Base-by-base conservation (phyloP, 1,284 basidiomycete species). In the Sparassis latifolia region DNA sequence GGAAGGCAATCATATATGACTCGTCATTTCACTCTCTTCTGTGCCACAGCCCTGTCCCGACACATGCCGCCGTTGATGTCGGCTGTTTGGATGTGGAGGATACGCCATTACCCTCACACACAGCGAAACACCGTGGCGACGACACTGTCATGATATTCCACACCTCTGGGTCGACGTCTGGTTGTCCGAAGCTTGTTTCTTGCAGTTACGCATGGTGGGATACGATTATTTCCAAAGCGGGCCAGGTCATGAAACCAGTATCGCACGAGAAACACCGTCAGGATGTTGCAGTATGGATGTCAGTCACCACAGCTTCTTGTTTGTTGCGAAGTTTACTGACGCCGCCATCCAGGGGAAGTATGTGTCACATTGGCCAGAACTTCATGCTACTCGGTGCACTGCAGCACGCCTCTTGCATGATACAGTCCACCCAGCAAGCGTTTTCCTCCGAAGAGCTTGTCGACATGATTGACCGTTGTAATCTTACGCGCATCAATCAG, bases 131-230 rank as follows among this genome's bases (percentile, higher is more conserved):
- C 48, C 76, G 42, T 62, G 64, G 72, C 47, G 75, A 80, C 55
- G 72, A 76, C 43, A 69, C 70, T 4, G 73, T 77, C 30, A 84
- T 86, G 70, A 72, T 86, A 50, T 86, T 86, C 70, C 84, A 87
- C 63, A 87, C 85, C 12, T 82, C 80, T 50, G 84, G 84, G 12
- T 86, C 84, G 39, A 87, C 86, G 20, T 86, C 84, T 37, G 84
- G 84, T 47, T 80, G 77, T 57, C 84, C 84, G 2, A 88, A 86
- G 59, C 78, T 87, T 32, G 80, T 88, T 0, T 83, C 81, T 7
- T 80, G 80, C 63, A 83, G 66, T 60, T 79, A 77, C 56, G 71
- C 54, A 7, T 67, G 65, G 65, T 65, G 62, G 62, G 59, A 62
- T 38, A 58, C 55, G 45, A 56, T 55, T 33, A 55, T 67, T 33